Conservation (phyloP, 1,284 basidiomycete genomes). For the Pholiota adiposa region DNA sequence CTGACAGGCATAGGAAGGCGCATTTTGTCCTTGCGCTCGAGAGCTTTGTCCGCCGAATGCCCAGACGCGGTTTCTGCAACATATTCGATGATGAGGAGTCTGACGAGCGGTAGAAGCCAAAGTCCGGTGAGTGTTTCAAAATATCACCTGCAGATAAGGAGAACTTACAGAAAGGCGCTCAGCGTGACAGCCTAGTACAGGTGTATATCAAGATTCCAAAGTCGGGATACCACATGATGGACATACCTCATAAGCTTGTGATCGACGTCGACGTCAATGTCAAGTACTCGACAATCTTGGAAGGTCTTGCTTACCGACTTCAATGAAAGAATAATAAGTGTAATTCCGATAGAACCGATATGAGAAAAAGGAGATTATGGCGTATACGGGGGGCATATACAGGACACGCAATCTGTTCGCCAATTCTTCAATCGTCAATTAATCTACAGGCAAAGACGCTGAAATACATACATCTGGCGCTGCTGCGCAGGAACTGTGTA, state of each 20-base stretch:
- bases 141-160: constrained; percentile 20
- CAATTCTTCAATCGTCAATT: neutral
- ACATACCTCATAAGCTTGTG: constrained; percentile 49
- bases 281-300: neutral
- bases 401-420: constrained; percentile 62
- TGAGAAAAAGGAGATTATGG: constrained; percentile 83
- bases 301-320: constrained; percentile 52
- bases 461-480: constrained; percentile 67
- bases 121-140: constrained; percentile 22
- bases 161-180: constrained; percentile 75
- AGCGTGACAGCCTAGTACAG: constrained; percentile 67
- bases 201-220: constrained; percentile 1
- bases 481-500: constrained; percentile 73
- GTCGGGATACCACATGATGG: constrained; percentile 3
- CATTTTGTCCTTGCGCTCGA: constrained; percentile 81
- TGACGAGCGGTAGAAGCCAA: constrained; percentile 30
- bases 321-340: constrained; percentile 77
- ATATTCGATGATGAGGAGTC: constrained; percentile 83
- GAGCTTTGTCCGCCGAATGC: constrained; percentile 65
- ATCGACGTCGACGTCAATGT: constrained; percentile 7
- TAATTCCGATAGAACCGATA: constrained; percentile 81
- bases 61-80: constrained; percentile 71
- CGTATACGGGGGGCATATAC: constrained; percentile 80
- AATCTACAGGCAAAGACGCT: neutral
- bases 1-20: constrained; percentile 74